A percentile compares a stretch with the other conserved stretches of the same genome.
Conservation (phyloP, 2,329 filamentous ascomycete species). For the Massarina eburnea region DNA sequence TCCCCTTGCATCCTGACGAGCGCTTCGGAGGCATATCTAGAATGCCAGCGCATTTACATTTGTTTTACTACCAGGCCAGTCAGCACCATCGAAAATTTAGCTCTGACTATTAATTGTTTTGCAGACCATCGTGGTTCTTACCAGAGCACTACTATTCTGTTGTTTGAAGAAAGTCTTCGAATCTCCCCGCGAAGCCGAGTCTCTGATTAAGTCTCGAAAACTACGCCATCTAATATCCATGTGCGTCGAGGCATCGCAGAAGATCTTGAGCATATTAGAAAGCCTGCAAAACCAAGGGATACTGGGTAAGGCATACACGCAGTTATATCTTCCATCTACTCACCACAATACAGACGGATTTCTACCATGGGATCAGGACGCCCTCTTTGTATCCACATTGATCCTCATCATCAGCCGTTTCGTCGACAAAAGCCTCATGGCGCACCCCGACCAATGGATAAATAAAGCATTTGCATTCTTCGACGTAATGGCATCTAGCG, state of each 20-base stretch:
- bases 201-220: constrained; percentile 40
- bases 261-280: constrained; percentile 48
- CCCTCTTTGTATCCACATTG: constrained; percentile 49
- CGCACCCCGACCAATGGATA: constrained; percentile 42
- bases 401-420: constrained; percentile 43
- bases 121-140: constrained; percentile 46
- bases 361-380: constrained; percentile 52
- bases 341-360: constrained; percentile 46
- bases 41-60: constrained; percentile 43
- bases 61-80: constrained; percentile 45
- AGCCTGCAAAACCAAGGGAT: constrained; percentile 50
- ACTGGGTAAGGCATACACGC: constrained; percentile 41
- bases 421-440: constrained; percentile 36
- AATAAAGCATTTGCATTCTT: constrained; percentile 49
- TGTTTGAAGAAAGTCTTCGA: constrained; percentile 44
- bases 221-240: constrained; percentile 45
- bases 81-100: neutral
- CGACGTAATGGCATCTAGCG: constrained; percentile 51
- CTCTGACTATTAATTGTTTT: neutral
- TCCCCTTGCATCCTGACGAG: constrained; percentile 42
- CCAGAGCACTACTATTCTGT: constrained; percentile 47
- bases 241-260: constrained; percentile 48
- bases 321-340: neutral
- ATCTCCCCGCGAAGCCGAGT: constrained; percentile 28
- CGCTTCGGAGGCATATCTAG: constrained; percentile 45